Evolutionary conservation across 352 stramenopile genomes (phyloP).

Genomic region (Pythium sukuiense): DNA sequence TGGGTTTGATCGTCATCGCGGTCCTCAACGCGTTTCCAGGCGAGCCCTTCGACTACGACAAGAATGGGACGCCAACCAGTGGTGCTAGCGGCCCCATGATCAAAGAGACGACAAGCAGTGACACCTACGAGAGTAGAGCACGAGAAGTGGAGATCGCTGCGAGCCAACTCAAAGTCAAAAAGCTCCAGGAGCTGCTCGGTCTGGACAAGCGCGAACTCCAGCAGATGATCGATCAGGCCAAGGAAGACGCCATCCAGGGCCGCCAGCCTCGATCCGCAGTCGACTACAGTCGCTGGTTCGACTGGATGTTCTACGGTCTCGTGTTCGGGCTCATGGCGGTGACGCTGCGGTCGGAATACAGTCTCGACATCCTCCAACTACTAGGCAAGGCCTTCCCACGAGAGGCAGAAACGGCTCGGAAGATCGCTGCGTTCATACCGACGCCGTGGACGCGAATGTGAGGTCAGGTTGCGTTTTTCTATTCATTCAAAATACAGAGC

Average conservation of each 20-base stretch:
- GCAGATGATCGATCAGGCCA: constrained; percentile 38
- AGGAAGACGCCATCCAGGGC: constrained; percentile 34
- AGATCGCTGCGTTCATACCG: constrained; percentile 30
- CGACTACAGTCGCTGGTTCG: constrained; percentile 44
- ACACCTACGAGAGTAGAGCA: constrained; percentile 6
- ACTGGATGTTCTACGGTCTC: constrained; percentile 41
- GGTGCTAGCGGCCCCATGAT: background rate
- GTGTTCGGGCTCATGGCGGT: constrained; percentile 40
- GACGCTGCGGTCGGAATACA: constrained; percentile 58
- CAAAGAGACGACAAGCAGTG: background rate
- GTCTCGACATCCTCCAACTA: constrained; percentile 48
- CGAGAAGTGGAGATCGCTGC: constrained; percentile 37
- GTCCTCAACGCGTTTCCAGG: constrained; percentile 51
- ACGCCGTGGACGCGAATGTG: background rate
- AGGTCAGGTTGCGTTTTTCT: background rate
- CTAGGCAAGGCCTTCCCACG: constrained; percentile 43
- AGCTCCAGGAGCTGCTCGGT: constrained; percentile 57
- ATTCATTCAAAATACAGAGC: background rate
- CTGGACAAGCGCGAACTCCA: constrained; percentile 47
- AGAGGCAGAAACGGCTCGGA: constrained; percentile 41
- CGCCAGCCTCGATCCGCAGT: constrained; percentile 10
- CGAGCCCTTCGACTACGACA: constrained; percentile 57
- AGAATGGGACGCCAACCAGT: constrained; percentile 1
- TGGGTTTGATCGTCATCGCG: constrained; percentile 47
- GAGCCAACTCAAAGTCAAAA: constrained; percentile 44